Evolutionary conservation across 176 grass and related monocot genomes (phyloP).

Genomic region (Rhipidocladum racemiflorum): DNA sequence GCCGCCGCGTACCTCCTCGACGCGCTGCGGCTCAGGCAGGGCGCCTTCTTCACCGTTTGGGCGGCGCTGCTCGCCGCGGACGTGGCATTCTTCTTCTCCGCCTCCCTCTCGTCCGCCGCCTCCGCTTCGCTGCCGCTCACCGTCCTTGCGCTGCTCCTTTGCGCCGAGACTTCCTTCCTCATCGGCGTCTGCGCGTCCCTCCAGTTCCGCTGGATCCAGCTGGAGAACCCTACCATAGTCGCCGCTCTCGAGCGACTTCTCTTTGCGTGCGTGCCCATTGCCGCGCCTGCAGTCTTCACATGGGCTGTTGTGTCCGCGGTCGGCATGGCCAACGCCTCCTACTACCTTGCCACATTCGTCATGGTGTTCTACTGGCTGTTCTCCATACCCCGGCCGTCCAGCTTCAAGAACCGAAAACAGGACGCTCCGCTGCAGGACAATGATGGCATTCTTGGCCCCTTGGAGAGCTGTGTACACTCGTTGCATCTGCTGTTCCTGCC

Average conservation of each 20-base stretch:
- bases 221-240: constrained; percentile 86
- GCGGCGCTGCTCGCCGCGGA: constrained; percentile 62
- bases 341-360: constrained; percentile 70
- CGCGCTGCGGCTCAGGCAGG: constrained; percentile 55
- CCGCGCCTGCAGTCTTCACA: constrained; percentile 63
- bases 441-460: constrained; percentile 62
- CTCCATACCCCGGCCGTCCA: constrained; percentile 70
- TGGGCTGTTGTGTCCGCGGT: constrained; percentile 82
- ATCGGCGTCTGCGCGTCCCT: constrained; percentile 92
- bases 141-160: constrained; percentile 78
- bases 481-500: constrained; percentile 83
- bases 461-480: constrained; percentile 80
- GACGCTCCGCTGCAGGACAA: constrained; percentile 35
- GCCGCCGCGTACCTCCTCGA: constrained; percentile 75
- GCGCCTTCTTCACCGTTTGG: constrained; percentile 85
- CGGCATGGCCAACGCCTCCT: constrained; percentile 80
- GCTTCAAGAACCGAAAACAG: constrained; percentile 71
- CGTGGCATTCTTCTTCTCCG: constrained; percentile 93
- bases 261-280: constrained; percentile 79
- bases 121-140: constrained; percentile 59
- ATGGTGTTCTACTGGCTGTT: constrained; percentile 97
- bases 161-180: constrained; percentile 85
- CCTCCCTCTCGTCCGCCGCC: constrained; percentile 52
- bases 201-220: constrained; percentile 98
- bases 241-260: constrained; percentile 75